Percentiles rank a stretch among this genome's conserved stretches.
Evolutionary conservation across 176 grass and related monocot species (phyloP).

Genomic region (Guadua angustifolia): DNA sequence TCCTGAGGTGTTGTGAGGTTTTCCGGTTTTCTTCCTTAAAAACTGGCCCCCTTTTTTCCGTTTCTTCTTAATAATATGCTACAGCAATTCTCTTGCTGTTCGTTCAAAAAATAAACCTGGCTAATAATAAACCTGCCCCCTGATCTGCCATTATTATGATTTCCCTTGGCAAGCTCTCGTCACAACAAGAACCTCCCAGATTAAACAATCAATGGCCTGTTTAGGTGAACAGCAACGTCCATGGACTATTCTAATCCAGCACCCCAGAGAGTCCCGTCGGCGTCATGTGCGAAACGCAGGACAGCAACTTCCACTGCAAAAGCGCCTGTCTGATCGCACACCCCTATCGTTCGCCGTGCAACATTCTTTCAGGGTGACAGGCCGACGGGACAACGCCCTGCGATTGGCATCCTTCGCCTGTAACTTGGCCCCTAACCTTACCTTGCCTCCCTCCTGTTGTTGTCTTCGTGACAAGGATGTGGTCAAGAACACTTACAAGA

Average conservation of each 20-base stretch:
- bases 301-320: conserved; percentile 16
- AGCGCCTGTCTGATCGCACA: conserved; percentile 21
- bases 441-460: neutral
- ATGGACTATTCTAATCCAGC: neutral
- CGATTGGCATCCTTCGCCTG: neutral
- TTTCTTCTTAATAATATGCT: too few species aligned
- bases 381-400: neutral
- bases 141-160: conserved; percentile 20
- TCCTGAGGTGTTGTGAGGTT: too few species aligned
- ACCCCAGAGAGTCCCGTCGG: neutral
- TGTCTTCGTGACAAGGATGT: conserved; percentile 37
- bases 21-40: too few species aligned
- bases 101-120: conserved; percentile 22
- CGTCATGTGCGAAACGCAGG: conserved; percentile 24
- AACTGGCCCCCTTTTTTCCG: too few species aligned
- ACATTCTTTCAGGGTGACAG: conserved; percentile 13
- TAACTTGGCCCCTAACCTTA: conserved; percentile 7
- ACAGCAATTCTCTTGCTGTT: too few species aligned
- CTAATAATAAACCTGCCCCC: neutral
- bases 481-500: conserved; percentile 53
- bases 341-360: neutral
- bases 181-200: neutral
- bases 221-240: conserved; percentile 29
- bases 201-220: neutral
- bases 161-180: neutral